Evolutionary conservation across 2,329 filamentous ascomycete genomes (phyloP).

Genomic region (Mariannaea elegans): DNA sequence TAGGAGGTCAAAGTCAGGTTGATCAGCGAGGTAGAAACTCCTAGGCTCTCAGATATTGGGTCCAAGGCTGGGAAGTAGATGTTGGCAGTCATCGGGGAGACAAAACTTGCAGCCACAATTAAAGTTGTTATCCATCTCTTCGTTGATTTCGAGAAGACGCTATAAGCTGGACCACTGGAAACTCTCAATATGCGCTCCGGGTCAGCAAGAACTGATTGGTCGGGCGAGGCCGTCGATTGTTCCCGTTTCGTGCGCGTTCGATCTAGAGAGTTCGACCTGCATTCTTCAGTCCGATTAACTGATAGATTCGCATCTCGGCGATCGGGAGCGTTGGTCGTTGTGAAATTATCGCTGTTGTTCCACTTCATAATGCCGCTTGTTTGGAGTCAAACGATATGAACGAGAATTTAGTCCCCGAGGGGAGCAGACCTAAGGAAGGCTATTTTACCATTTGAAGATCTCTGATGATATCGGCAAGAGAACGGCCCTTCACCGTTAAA

Average conservation of each 20-base stretch:
- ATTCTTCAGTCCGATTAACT: constrained; percentile 9
- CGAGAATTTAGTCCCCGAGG: not conserved
- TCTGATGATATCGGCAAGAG: constrained; percentile 36
- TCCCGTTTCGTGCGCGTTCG: constrained; percentile 8
- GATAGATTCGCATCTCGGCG: constrained; percentile 21
- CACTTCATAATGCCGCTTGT: constrained; percentile 22
- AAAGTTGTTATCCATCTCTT: constrained; percentile 63
- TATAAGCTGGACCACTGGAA: constrained; percentile 39
- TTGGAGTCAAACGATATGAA: not conserved
- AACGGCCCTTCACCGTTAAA: constrained; percentile 9
- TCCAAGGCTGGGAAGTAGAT: constrained; percentile 60
- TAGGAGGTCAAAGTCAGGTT: constrained; percentile 66
- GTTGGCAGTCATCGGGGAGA: constrained; percentile 68
- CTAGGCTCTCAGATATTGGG: constrained; percentile 50
- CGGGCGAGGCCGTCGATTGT: not conserved
- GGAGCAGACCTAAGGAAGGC: constrained; percentile 10
- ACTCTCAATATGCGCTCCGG: constrained; percentile 33
- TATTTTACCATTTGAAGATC: constrained; percentile 24
- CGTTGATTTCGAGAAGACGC: constrained; percentile 44
- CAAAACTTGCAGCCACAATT: constrained; percentile 61
- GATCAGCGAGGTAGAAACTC: constrained; percentile 51
- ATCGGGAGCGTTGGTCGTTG: not conserved
- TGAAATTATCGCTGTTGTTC: constrained; percentile 16
- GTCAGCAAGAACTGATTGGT: constrained; percentile 26
- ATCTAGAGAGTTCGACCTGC: constrained; percentile 10